phyloP scores from a whole-genome alignment of 176 grass and related monocot genomes.

The Oryza glumipatula region DNA sequence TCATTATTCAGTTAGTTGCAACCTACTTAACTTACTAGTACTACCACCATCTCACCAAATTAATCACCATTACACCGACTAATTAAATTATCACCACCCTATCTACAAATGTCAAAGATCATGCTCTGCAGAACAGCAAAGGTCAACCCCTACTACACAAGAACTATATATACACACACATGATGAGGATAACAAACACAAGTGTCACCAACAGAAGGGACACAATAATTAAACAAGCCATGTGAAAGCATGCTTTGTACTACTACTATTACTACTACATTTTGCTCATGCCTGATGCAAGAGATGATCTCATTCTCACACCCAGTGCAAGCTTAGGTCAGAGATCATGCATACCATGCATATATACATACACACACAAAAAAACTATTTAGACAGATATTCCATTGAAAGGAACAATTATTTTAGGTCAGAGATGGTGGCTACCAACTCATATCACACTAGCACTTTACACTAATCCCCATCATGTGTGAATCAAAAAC shows the following conservation, averaged over 20 bases:
- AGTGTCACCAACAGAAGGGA: background rate
- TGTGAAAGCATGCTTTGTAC: background rate
- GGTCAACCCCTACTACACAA: background rate
- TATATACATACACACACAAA: background rate
- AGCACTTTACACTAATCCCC: background rate
- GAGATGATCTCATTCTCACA: background rate
- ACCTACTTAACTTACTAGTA: background rate
- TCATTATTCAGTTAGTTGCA: background rate
- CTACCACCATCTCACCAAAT: background rate
- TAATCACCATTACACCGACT: background rate
- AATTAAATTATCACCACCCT: background rate
- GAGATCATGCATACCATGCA: background rate
- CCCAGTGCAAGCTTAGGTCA: background rate
- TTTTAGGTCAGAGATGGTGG: constrained; percentile 32
- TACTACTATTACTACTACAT: background rate
- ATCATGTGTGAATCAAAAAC: constrained; percentile 8
- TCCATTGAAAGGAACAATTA: background rate
- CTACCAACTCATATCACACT: background rate
- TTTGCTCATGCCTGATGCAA: background rate
- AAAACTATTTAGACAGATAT: background rate
- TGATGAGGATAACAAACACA: background rate
- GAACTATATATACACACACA: background rate
- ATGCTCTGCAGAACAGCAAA: background rate
- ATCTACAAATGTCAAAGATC: background rate
- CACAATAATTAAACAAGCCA: background rate